Conservation (phyloP, 2,329 filamentous ascomycete species). For the Mycocentrospora acerina region DNA sequence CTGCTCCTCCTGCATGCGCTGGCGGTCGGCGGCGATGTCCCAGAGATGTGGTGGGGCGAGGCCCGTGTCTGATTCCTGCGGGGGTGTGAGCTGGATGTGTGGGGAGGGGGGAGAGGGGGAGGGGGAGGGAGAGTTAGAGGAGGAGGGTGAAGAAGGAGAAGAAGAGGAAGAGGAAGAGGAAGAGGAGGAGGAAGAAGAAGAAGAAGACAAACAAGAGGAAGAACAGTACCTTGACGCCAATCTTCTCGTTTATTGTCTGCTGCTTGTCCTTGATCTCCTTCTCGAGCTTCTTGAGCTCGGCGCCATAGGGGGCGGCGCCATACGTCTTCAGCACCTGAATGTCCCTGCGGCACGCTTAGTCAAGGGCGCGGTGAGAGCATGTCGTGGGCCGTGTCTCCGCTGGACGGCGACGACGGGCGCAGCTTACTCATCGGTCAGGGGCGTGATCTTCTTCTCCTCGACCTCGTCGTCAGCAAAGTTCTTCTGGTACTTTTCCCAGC, state of each 20-base stretch:
- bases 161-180: too few relatives aligned
- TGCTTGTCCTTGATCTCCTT: conserved; percentile 99
- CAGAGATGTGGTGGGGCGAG: conserved; percentile 97
- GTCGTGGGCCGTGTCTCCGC: neutral
- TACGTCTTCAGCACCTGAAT: conserved; percentile 99
- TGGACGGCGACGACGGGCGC: neutral
- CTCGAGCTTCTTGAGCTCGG: conserved; percentile 93
- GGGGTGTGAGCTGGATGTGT: conserved; percentile 7
- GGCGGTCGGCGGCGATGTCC: conserved; percentile 96
- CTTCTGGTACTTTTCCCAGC: conserved; percentile 99
- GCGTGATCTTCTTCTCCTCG: conserved; percentile 99
- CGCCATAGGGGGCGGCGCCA: conserved; percentile 92
- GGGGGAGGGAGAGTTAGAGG: too few relatives aligned
- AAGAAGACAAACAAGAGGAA: too few relatives aligned
- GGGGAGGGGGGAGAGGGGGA: neutral
- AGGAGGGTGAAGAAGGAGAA: too few relatives aligned
- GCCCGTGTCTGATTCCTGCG: conserved; percentile 93
- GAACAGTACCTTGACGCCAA: conserved; percentile 59
- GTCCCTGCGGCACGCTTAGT: conserved; percentile 64
- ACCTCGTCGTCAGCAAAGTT: conserved; percentile 94
- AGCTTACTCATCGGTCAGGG: conserved; percentile 89
- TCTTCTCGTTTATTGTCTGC: conserved; percentile 97
- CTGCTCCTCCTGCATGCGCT: conserved; percentile 98
- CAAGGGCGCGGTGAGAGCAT: too few relatives aligned
- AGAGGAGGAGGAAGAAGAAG: too few relatives aligned